Evolutionary conservation across 495 filamentous ascomycete species (phyloP).

Genomic region (Tuber aestivum): DNA sequence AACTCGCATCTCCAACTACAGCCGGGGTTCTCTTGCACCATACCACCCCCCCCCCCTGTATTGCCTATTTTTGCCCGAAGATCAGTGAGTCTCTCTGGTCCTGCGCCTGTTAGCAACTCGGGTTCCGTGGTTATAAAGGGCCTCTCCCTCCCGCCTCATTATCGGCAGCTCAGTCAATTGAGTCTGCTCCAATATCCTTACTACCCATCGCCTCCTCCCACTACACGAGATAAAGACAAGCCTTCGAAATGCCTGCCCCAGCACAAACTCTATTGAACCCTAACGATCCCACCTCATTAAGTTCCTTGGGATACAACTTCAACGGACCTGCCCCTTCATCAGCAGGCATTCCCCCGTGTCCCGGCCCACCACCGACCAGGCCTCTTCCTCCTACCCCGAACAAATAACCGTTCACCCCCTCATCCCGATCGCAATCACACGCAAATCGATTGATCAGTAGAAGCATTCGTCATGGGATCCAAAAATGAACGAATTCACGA

Average conservation of each 20-base stretch:
- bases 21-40: conserved; percentile 4
- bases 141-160: conserved; percentile 21
- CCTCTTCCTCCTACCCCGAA: conserved; percentile 42
- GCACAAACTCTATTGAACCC: conserved; percentile 41
- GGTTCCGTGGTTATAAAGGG: conserved; percentile 28
- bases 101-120: conserved; percentile 13
- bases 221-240: not conserved
- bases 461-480: not conserved
- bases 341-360: conserved; percentile 34
- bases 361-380: conserved; percentile 42
- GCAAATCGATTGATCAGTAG: not conserved
- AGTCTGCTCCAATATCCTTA: conserved; percentile 6
- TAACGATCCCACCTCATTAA: conserved; percentile 42
- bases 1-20: conserved; percentile 4
- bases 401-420: conserved; percentile 20
- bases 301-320: conserved; percentile 43
- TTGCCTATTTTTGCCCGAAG: conserved; percentile 39
- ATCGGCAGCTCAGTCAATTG: conserved; percentile 20
- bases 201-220: not conserved
- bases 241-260: conserved; percentile 41
- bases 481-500: not conserved
- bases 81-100: not conserved
- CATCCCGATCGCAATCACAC: conserved; percentile 11
- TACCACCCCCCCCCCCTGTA: conserved; percentile 10
- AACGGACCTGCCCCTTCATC: conserved; percentile 40